phyloP scores from a whole-genome alignment of 768 basidiomycete species.

The Gloeophyllum trabeum region DNA sequence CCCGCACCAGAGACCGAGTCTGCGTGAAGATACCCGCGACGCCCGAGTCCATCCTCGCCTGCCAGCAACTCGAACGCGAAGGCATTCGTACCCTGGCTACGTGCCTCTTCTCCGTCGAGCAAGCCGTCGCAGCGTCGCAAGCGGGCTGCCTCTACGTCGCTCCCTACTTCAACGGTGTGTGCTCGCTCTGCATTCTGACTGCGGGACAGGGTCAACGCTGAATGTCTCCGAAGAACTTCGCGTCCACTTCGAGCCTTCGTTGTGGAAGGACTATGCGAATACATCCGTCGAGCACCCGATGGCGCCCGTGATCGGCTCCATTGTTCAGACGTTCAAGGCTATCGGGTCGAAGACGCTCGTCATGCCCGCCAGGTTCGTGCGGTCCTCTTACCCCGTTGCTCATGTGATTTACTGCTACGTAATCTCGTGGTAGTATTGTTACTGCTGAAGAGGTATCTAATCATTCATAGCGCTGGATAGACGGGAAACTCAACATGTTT shows the following conservation, averaged over 20 bases:
- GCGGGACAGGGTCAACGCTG: background rate
- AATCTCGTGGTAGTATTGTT: conserved; percentile 33
- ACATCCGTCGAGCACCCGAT: conserved; percentile 30
- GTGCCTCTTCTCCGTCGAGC: conserved; percentile 40
- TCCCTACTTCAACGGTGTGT: conserved; percentile 44
- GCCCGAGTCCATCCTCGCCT: conserved; percentile 38
- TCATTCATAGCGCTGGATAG: background rate
- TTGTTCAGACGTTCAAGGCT: conserved; percentile 25
- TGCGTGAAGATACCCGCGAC: conserved; percentile 54
- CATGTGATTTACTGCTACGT: background rate
- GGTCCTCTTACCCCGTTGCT: background rate
- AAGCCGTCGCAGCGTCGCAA: conserved; percentile 42
- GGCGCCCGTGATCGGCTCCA: conserved; percentile 24
- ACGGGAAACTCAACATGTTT: background rate
- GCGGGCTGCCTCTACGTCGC: conserved; percentile 40
- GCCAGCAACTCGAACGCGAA: conserved; percentile 27
- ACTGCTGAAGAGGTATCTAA: conserved; percentile 26
- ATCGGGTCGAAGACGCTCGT: conserved; percentile 28
- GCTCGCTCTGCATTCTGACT: conserved; percentile 3
- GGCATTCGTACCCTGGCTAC: conserved; percentile 46
- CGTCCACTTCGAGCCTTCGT: conserved; percentile 30
- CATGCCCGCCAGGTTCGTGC: conserved; percentile 35
- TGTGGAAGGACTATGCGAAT: conserved; percentile 27
- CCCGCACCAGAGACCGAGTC: conserved; percentile 27
- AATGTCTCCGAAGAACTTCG: conserved; percentile 26